Conservation (phyloP, 2,329 filamentous ascomycete species). For the Amylocarpus encephaloides region DNA sequence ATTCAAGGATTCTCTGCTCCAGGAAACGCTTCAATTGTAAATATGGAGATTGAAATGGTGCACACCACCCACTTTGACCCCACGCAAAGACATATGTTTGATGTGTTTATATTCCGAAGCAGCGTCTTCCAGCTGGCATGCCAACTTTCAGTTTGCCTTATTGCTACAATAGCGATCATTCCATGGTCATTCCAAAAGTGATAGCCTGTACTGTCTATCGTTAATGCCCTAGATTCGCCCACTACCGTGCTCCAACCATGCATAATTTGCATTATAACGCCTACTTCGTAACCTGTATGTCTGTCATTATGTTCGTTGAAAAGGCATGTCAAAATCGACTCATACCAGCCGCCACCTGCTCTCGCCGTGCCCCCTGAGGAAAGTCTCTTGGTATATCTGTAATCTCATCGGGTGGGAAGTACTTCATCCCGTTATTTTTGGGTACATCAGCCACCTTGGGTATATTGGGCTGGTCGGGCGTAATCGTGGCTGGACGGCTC, state of each 20-base stretch:
- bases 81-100: no score
- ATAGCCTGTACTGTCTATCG: slow-evolving; percentile 15
- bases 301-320: slow-evolving; percentile 23
- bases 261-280: slow-evolving; percentile 16
- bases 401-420: slow-evolving; percentile 14
- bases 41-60: background rate
- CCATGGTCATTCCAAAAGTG: background rate
- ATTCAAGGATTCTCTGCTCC: background rate
- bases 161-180: slow-evolving; percentile 17
- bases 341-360: slow-evolving; percentile 21
- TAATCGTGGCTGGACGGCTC: slow-evolving; percentile 15
- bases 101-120: no score
- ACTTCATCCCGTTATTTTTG: slow-evolving; percentile 20
- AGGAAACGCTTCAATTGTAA: background rate
- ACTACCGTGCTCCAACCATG: slow-evolving; percentile 19
- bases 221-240: slow-evolving; percentile 11
- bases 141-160: slow-evolving; percentile 18
- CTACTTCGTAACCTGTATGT: slow-evolving; percentile 22
- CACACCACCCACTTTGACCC: no score
- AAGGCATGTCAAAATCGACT: slow-evolving; percentile 22
- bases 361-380: slow-evolving; percentile 21
- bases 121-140: no score
- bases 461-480: slow-evolving; percentile 11
- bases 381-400: slow-evolving; percentile 22
- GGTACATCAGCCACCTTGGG: slow-evolving; percentile 4